These are phyloP conservation scores for Alternaria sp. DNA, from an alignment of 2,329 filamentous ascomycete species.

Conservation along the genomic window DNA sequence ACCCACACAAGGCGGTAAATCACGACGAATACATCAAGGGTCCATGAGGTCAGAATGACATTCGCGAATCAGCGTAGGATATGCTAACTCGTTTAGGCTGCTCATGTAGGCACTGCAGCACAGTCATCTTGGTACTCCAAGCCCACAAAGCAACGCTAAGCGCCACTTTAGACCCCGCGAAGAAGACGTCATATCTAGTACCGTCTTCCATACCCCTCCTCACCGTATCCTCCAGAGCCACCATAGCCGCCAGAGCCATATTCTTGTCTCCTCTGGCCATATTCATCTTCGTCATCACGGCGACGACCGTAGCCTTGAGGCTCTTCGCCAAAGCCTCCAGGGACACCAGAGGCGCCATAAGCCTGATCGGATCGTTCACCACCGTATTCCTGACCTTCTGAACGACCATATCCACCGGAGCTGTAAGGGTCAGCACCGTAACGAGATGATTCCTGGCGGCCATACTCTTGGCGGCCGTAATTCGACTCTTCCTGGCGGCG, in stretches of 20 bases:
- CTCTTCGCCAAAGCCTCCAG: slow-evolving; percentile 25
- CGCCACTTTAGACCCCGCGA: not conserved
- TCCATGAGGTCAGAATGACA: not conserved
- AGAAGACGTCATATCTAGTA: slow-evolving; percentile 20
- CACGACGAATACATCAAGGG: not conserved
- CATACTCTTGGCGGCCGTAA: slow-evolving; percentile 7
- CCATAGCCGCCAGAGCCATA: slow-evolving; percentile 24
- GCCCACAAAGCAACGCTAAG: not conserved
- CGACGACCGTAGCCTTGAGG: slow-evolving; percentile 16
- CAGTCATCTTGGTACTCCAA: slow-evolving; percentile 10
- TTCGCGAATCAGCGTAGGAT: not conserved
- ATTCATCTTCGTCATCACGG: slow-evolving; percentile 24
- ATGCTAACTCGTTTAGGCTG: not conserved
- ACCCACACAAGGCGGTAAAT: not conserved
- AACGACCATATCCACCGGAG: slow-evolving; percentile 22
- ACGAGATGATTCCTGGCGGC: not conserved
- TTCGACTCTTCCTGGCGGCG: slow-evolving; percentile 19
- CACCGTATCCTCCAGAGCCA: slow-evolving; percentile 19
- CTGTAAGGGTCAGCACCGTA: slow-evolving; percentile 15
- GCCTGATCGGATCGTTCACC: slow-evolving; percentile 19
- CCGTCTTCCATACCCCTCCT: slow-evolving; percentile 30
- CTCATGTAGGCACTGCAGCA: slow-evolving; percentile 2
- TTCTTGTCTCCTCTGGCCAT: slow-evolving; percentile 27
- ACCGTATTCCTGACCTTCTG: slow-evolving; percentile 20
- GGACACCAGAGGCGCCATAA: slow-evolving; percentile 20